phyloP scores from a whole-genome alignment of 768 basidiomycete species.

The Suillus subaureus region DNA sequence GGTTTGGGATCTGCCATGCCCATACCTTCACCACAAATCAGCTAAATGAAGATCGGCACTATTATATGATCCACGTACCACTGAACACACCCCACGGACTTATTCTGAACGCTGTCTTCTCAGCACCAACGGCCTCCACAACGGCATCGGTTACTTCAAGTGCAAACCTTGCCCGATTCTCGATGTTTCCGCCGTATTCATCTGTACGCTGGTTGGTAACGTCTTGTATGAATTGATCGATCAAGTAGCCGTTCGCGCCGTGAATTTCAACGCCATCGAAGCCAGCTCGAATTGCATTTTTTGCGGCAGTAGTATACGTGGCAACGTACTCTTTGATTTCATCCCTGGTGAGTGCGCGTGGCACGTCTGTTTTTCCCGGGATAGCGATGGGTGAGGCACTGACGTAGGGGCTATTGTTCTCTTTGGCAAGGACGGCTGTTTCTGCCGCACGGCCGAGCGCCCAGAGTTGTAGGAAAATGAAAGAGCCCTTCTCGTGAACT shows the following conservation, averaged over 20 bases:
- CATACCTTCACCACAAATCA: constrained; percentile 41
- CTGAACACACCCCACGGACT: constrained; percentile 52
- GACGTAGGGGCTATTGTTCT: constrained; percentile 34
- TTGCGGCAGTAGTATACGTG: constrained; percentile 34
- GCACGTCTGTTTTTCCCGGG: constrained; percentile 16
- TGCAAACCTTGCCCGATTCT: constrained; percentile 58
- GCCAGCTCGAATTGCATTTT: constrained; percentile 40
- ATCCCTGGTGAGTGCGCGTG: constrained; percentile 21
- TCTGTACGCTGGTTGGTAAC: constrained; percentile 61
- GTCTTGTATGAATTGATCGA: constrained; percentile 66
- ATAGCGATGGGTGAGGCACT: constrained; percentile 35
- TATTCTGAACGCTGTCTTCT: constrained; percentile 54
- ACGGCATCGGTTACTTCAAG: constrained; percentile 59
- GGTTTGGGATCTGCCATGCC: constrained; percentile 56
- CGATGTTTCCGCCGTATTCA: constrained; percentile 67
- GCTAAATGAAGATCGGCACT: constrained; percentile 13
- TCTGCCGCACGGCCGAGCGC: constrained; percentile 51
- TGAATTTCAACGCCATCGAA: constrained; percentile 52
- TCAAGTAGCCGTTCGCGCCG: constrained; percentile 45
- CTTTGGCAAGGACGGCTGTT: constrained; percentile 33
- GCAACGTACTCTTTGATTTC: constrained; percentile 38
- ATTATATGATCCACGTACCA: neutral
- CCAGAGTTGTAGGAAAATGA: constrained; percentile 51
- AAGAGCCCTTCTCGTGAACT: constrained; percentile 55
- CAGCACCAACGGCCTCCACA: constrained; percentile 50